Conservation (phyloP, 371 early-diverging fungal species). For the Umbelopsis sp. region DNA sequence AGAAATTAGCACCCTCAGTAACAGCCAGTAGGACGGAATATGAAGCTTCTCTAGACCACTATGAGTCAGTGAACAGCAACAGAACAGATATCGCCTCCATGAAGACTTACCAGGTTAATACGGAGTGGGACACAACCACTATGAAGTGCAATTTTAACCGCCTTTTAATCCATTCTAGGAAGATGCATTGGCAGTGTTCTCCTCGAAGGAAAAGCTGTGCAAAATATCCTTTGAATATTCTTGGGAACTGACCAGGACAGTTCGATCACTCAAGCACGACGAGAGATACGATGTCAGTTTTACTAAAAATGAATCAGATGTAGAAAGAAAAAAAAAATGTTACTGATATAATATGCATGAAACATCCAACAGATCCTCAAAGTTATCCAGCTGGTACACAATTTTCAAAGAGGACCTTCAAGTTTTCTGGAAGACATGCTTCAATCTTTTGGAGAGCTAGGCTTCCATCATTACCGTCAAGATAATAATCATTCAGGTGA, state of each 20-base stretch:
- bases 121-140: neutral
- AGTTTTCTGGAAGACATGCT: neutral
- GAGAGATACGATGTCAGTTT: neutral
- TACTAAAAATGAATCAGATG: neutral
- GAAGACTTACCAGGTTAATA: conserved; percentile 3
- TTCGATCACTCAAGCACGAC: neutral
- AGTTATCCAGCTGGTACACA: neutral
- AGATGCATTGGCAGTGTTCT: conserved; percentile 3
- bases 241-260: neutral
- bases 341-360: neutral
- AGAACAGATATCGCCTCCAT: conserved; percentile 1
- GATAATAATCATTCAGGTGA: neutral
- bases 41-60: neutral
- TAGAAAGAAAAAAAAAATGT: neutral
- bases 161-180: neutral
- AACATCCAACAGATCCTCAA: neutral
- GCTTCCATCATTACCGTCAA: neutral
- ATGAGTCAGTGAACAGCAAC: neutral
- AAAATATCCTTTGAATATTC: conserved; percentile 6
- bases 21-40: neutral
- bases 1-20: neutral
- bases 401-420: neutral
- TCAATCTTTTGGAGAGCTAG: neutral
- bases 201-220: conserved; percentile 9
- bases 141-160: neutral